Evolutionary conservation across 2,329 filamentous ascomycete species (phyloP).

Genomic region (Aureobasidium namibiae): DNA sequence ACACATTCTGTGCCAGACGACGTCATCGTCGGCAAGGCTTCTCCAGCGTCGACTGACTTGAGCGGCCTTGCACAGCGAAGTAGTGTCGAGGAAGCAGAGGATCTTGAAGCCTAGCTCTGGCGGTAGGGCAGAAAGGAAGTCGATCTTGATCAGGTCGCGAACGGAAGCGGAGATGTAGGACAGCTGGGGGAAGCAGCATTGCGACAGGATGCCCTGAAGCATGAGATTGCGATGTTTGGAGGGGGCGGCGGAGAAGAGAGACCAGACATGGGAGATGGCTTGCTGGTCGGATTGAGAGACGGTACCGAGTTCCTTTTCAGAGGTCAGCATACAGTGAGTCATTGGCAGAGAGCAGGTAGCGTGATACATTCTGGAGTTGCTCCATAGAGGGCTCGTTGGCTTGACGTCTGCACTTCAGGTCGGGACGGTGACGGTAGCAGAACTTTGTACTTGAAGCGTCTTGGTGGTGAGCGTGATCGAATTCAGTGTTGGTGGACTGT

Average conservation of each 20-base stretch:
- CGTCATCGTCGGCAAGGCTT: conserved; percentile 86
- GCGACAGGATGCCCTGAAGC: conserved; percentile 89
- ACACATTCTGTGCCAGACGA: conserved; percentile 98
- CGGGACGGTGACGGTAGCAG: conserved; percentile 91
- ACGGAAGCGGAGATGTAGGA: conserved; percentile 87
- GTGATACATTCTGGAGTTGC: conserved; percentile 68
- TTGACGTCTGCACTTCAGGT: conserved; percentile 85
- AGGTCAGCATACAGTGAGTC: neutral
- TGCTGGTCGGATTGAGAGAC: conserved; percentile 82
- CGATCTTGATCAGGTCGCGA: conserved; percentile 91
- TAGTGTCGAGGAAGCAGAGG: conserved; percentile 83
- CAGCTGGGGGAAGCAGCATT: conserved; percentile 95
- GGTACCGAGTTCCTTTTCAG: conserved; percentile 63
- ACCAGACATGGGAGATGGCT: conserved; percentile 96
- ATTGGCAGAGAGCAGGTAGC: neutral
- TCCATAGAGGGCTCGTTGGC: conserved; percentile 96
- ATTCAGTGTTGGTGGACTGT: conserved; percentile 20
- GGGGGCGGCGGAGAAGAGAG: conserved; percentile 89
- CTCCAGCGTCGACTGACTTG: conserved; percentile 89
- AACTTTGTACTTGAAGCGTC: conserved; percentile 57
- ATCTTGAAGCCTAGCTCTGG: conserved; percentile 90
- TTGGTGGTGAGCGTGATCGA: conserved; percentile 18
- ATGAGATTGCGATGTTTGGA: conserved; percentile 91
- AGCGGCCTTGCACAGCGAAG: conserved; percentile 88
- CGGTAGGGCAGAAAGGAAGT: conserved; percentile 84